Base-by-base conservation (phyloP, 371 early-diverging fungal genomes). In the Amoeboaphelidium protococcarum region DNA sequence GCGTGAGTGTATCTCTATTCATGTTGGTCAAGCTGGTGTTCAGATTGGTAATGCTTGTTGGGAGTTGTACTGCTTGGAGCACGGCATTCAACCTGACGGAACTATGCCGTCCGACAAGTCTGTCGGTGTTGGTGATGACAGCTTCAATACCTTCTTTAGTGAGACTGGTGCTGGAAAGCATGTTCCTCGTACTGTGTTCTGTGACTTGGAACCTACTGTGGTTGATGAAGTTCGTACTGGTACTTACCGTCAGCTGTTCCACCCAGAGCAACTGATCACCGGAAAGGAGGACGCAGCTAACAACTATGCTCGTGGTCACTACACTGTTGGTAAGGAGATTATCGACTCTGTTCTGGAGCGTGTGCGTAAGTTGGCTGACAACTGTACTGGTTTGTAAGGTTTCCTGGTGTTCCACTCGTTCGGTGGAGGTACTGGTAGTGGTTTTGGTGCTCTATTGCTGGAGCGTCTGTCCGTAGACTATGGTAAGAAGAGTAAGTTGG, bases 381-480 rank as follows among this genome's bases (percentile, higher is more conserved):
- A 52, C 27, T 65, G 66, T 44, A 54, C 58, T 40, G 53, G 59
- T 26, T 22, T 42, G 21, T 21, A 42, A 42, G 4, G 12, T 4
- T 12, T 90, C 79, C 61, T 82, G 44, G 82, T 91, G 62, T 92
- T 88, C 80, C 94, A 94, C 76, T 82, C 84, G 55, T 95, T 97
- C 64, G 95, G 98, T 63, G 95, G 98, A 63, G 98, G 90, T 58
- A 95, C 96, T 47, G 96, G 98, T 50, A 91, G 94, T 50, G 98
- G 98, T 61, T 94, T 98, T 66, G 97, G 96, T 59, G 87, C 96
- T 47, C 72, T 96, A 48, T 73, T 98, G 49, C 74, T 97, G 65
- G 95, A 96, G 63, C 84, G 88, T 56, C 74, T 98, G 42, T 83
- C 89, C 26, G 78, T 80, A 41, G 95, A 94, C 71, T 96, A 87